These are phyloP conservation scores for Colletotrichum spaethianum DNA, from an alignment of 2,329 filamentous ascomycete species.

Conservation along the genomic window DNA sequence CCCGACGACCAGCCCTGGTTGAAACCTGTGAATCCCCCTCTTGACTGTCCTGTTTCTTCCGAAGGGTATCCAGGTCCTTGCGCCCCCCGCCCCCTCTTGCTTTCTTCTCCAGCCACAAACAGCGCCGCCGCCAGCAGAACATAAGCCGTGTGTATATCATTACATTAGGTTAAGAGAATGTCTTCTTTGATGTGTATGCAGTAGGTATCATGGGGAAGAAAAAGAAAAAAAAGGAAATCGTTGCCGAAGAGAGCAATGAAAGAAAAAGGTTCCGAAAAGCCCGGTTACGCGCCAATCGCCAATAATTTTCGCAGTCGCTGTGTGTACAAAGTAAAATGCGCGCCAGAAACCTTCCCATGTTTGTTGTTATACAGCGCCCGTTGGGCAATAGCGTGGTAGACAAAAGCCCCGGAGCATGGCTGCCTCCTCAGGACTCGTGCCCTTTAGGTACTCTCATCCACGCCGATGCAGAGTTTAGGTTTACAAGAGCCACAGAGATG, in stretches of 20 bases:
- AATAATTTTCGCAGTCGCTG: conserved; percentile 22
- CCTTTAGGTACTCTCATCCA: background rate
- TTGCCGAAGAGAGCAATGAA: conserved; percentile 10
- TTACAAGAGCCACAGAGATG: background rate
- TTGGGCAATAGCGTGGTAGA: background rate
- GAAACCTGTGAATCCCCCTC: background rate
- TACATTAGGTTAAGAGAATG: conserved; percentile 40
- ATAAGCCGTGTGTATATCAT: conserved; percentile 39
- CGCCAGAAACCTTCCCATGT: conserved; percentile 7
- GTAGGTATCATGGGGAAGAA: conserved; percentile 35
- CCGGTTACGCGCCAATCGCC: conserved; percentile 24
- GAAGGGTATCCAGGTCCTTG: conserved; percentile 17
- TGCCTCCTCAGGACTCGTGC: background rate
- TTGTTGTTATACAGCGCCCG: conserved; percentile 31
- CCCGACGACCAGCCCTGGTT: background rate
- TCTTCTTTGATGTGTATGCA: conserved; percentile 31
- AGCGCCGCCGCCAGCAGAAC: conserved; percentile 38
- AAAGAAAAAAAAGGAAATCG: conserved; percentile 20
- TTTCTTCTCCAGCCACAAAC: conserved; percentile 23
- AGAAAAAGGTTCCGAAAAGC: conserved; percentile 3
- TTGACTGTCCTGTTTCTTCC: conserved; percentile 4
- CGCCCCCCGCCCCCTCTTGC: background rate
- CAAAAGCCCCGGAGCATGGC: background rate
- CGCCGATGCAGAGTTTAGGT: background rate
- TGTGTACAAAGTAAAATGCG: conserved; percentile 15